Conservation (phyloP, 495 filamentous ascomycete species). For the Cudoniella acicularis region DNA sequence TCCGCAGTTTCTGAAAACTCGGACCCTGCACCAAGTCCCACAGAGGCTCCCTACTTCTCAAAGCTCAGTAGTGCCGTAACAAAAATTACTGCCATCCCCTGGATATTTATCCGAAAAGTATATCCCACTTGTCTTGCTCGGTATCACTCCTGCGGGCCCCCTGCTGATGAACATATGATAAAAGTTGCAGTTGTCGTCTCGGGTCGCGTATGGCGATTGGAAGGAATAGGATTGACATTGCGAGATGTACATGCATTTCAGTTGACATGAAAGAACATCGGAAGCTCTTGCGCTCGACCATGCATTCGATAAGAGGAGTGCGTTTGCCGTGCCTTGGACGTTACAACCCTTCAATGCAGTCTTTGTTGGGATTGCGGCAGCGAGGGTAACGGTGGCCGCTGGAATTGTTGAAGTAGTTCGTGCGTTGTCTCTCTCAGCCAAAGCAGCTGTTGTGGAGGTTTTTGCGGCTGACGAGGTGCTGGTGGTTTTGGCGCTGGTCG, state of each 20-base stretch:
- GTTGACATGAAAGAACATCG: constrained; percentile 6
- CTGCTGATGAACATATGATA: constrained; percentile 5
- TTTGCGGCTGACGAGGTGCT: neutral
- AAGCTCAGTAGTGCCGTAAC: constrained; percentile 8
- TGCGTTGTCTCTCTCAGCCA: neutral
- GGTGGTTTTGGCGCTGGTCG: neutral
- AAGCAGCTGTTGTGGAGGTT: neutral
- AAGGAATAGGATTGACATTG: constrained; percentile 9
- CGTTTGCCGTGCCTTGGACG: constrained; percentile 5
- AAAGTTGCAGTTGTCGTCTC: constrained; percentile 6
- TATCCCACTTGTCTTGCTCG: constrained; percentile 7
- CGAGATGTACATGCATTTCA: constrained; percentile 13
- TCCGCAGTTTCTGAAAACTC: no score
- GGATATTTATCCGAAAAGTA: constrained; percentile 18
- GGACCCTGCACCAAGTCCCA: no score
- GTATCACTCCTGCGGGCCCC: neutral
- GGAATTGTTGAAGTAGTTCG: neutral
- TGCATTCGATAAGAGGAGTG: neutral
- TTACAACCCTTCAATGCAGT: constrained; percentile 5
- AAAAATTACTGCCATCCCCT: constrained; percentile 15
- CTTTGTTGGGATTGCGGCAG: constrained; percentile 9
- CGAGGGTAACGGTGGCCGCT: neutral
- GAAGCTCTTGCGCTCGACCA: neutral
- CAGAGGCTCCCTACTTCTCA: no score
- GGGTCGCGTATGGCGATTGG: neutral